phyloP scores from a whole-genome alignment of 2,329 filamentous ascomycete species.

The Plenodomus biglobosus region DNA sequence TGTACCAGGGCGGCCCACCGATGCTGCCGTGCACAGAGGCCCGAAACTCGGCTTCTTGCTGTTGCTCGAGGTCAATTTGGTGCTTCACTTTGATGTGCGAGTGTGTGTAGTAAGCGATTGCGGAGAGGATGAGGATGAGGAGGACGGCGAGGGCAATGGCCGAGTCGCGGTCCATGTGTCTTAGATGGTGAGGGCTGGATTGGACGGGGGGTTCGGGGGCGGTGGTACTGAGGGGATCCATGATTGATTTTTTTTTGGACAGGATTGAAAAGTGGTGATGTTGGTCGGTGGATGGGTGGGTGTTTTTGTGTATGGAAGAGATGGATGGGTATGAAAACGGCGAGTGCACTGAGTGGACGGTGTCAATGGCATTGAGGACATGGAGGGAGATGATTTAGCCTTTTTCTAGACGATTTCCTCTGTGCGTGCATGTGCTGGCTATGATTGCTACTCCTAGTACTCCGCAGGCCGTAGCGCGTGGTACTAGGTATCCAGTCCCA shows the following conservation, averaged over 20 bases:
- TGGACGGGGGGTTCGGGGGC: background rate
- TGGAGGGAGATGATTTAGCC: too few relatives aligned
- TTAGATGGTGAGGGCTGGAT: background rate
- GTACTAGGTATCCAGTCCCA: background rate
- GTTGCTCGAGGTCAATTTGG: background rate
- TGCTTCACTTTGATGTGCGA: background rate
- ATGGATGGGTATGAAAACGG: too few relatives aligned
- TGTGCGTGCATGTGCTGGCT: background rate
- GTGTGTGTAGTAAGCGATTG: background rate
- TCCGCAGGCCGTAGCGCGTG: background rate
- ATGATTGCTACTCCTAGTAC: too few relatives aligned
- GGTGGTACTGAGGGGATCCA: background rate
- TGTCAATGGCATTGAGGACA: too few relatives aligned
- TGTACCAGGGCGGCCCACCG: too few relatives aligned
- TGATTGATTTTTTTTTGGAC: background rate
- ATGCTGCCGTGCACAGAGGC: background rate
- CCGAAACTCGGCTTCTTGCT: background rate
- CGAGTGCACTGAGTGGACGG: too few relatives aligned
- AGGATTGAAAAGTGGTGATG: background rate
- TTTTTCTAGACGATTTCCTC: background rate
- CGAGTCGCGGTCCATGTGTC: slow-evolving; percentile 10
- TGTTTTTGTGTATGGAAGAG: too few relatives aligned
- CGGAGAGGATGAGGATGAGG: slow-evolving; percentile 4
- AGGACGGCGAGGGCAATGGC: slow-evolving; percentile 12
- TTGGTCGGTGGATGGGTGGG: too few relatives aligned